Evolutionary conservation across 2,329 filamentous ascomycete genomes (phyloP).

Genomic region (Calonectria multiphialidica): DNA sequence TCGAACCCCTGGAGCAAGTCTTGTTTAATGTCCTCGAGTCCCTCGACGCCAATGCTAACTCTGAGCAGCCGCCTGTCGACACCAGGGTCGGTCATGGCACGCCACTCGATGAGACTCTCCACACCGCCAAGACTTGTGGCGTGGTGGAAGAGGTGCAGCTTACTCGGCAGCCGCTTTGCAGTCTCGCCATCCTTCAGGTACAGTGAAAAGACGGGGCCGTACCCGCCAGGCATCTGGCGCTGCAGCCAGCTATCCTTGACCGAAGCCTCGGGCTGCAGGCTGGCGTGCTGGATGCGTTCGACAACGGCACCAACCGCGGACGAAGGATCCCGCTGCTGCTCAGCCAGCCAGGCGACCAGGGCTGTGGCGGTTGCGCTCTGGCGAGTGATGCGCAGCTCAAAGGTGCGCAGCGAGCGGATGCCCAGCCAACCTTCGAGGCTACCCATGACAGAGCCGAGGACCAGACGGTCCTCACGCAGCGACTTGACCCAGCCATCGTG

Average conservation of each 20-base stretch:
- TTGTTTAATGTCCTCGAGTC: slow-evolving; percentile 83
- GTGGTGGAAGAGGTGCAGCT: slow-evolving; percentile 88
- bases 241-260: slow-evolving; percentile 78
- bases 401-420: slow-evolving; percentile 84
- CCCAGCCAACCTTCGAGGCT: slow-evolving; percentile 94
- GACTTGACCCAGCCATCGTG: slow-evolving; percentile 68
- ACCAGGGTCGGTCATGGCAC: slow-evolving; percentile 83
- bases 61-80: slow-evolving; percentile 82
- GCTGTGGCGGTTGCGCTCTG: slow-evolving; percentile 79
- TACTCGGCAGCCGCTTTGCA: slow-evolving; percentile 80
- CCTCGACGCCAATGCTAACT: slow-evolving; percentile 89
- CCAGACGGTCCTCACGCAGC: slow-evolving; percentile 77
- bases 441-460: slow-evolving; percentile 87
- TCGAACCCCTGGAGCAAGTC: slow-evolving; percentile 79
- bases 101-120: slow-evolving; percentile 97
- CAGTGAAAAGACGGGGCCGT: slow-evolving; percentile 88
- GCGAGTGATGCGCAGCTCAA: slow-evolving; percentile 83
- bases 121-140: slow-evolving; percentile 95
- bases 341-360: slow-evolving; percentile 79
- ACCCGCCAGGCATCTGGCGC: slow-evolving; percentile 92
- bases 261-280: slow-evolving; percentile 74
- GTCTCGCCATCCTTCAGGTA: slow-evolving; percentile 69
- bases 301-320: slow-evolving; percentile 67
- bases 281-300: slow-evolving; percentile 78
- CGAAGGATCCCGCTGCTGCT: slow-evolving; percentile 54